phyloP scores from a whole-genome alignment of 2,329 filamentous ascomycete species.

The Microdochium nivale region DNA sequence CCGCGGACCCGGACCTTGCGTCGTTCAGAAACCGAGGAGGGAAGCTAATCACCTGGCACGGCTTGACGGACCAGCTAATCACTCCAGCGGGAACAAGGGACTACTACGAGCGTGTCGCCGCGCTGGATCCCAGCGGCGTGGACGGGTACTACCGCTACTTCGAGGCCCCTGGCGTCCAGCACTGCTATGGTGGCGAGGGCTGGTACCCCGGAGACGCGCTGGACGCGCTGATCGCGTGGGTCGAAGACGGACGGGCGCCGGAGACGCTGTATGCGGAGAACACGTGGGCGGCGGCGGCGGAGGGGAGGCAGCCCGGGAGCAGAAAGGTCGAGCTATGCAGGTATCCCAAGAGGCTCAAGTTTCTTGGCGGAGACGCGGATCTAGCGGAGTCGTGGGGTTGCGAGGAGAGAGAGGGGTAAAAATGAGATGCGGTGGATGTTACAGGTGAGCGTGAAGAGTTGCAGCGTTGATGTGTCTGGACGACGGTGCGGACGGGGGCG shows the following conservation, averaged over 20 bases:
- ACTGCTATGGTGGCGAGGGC: neutral
- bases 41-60: slow-evolving; percentile 34
- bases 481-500: no score
- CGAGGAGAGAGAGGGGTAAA: neutral
- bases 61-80: slow-evolving; percentile 25
- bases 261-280: neutral
- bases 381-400: neutral
- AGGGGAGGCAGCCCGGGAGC: neutral
- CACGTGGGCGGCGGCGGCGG: neutral
- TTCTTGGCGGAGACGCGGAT: neutral
- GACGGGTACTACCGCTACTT: neutral
- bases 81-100: neutral
- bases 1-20: slow-evolving; percentile 16
- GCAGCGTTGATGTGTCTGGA: no score
- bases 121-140: neutral
- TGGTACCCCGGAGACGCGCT: neutral
- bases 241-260: neutral
- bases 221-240: neutral
- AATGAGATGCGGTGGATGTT: no score
- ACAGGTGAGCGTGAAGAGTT: no score
- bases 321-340: neutral
- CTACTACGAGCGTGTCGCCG: neutral
- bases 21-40: slow-evolving; percentile 23
- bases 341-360: neutral
- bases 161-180: neutral